These are phyloP conservation scores for Plectranthus barbatus DNA, from an alignment of 257 asterid species.

Conservation along the genomic window DNA sequence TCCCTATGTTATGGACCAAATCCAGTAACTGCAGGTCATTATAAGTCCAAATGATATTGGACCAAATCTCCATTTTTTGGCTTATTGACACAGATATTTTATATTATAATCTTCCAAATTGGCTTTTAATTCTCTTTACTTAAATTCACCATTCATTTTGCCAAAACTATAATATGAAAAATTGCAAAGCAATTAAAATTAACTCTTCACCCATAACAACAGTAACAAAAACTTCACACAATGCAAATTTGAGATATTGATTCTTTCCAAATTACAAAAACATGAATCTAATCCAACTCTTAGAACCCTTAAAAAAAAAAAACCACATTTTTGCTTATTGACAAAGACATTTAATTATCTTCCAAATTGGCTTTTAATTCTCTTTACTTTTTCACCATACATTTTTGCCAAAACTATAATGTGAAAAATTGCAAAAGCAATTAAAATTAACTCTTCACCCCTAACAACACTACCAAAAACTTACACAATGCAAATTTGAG, in stretches of 20 bases:
- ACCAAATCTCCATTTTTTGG: not conserved
- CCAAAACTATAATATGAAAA: not conserved
- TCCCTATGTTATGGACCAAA: too few relatives aligned
- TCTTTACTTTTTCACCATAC: not conserved
- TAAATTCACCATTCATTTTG: not conserved
- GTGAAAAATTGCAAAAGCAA: not conserved
- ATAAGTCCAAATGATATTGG: too few relatives aligned
- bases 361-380: not conserved
- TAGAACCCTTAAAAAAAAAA: too few relatives aligned
- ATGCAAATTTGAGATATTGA: too few relatives aligned
- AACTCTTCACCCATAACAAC: not conserved
- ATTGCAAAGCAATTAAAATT: not conserved
- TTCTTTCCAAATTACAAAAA: too few relatives aligned
- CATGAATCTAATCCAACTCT: too few relatives aligned
- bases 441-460: too few relatives aligned
- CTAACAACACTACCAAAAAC: too few relatives aligned
- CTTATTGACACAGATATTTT: too few relatives aligned
- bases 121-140: not conserved
- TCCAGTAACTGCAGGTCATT: too few relatives aligned
- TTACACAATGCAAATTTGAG: not conserved
- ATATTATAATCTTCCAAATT: too few relatives aligned
- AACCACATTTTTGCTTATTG: not conserved
- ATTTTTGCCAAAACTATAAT: not conserved
- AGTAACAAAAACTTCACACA: not conserved
- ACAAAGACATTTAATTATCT: too few relatives aligned